Percentiles rank a stretch among this genome's conserved stretches.
Conservation (phyloP, 2,329 filamentous ascomycete genomes). For the Cytospora schulzeri region DNA sequence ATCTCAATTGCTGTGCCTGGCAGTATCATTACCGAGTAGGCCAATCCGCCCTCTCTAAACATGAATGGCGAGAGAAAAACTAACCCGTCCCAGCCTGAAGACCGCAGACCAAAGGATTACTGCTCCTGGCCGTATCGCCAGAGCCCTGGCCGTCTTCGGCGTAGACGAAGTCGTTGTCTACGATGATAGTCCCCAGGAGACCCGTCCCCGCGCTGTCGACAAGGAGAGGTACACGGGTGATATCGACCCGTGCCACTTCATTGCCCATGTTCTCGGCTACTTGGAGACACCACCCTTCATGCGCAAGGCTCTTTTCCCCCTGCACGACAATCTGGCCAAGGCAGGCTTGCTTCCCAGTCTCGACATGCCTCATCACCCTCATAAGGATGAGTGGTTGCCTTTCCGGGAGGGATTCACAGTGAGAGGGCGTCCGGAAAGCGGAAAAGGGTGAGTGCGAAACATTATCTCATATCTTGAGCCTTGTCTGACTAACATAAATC, state of each 20-base stretch:
- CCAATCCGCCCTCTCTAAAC: too few species aligned
- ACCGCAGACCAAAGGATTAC: constrained; percentile 76
- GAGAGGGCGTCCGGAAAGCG: constrained; percentile 43
- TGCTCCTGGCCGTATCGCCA: constrained; percentile 74
- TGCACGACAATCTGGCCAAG: constrained; percentile 75
- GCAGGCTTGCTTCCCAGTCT: constrained; percentile 75
- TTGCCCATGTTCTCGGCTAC: constrained; percentile 77
- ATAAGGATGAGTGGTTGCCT: constrained; percentile 73
- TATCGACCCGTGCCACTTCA: constrained; percentile 76
- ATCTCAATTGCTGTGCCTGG: constrained; percentile 77
- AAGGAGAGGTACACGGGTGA: constrained; percentile 65
- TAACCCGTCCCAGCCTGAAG: constrained; percentile 54
- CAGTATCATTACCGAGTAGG: constrained; percentile 74
- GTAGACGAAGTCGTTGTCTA: constrained; percentile 85
- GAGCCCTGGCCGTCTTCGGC: constrained; percentile 79
- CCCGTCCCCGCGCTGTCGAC: constrained; percentile 52
- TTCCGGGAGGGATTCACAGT: constrained; percentile 78
- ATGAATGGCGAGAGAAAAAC: too few species aligned
- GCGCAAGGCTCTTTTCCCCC: constrained; percentile 71
- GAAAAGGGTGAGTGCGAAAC: constrained; percentile 37
- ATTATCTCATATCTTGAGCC: constrained; percentile 29
- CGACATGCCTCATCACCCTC: constrained; percentile 83
- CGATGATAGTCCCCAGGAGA: constrained; percentile 62
- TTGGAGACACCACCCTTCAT: constrained; percentile 85
- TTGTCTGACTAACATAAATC: constrained; percentile 29